Conservation (phyloP, 106 monocot genomes). For the Dendrobium chrysotoxum region DNA sequence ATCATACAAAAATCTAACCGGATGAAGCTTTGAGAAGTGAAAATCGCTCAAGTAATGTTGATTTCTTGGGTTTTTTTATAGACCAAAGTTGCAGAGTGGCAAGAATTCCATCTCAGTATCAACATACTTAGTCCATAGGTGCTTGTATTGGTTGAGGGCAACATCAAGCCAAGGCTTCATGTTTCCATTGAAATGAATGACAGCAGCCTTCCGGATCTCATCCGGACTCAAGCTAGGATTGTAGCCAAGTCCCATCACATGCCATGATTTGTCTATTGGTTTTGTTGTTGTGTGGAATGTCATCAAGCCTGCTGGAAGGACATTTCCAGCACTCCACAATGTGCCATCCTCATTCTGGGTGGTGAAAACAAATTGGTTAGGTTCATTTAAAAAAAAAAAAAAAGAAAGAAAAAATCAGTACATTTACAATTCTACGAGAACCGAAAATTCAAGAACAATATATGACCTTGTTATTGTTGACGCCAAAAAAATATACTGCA, state of each 20-base stretch:
- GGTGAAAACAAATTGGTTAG: not conserved
- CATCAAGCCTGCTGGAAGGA: constrained; percentile 59
- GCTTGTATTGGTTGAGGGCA: constrained; percentile 90
- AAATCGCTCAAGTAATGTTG: not conserved
- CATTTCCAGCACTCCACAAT: constrained; percentile 3
- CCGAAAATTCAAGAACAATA: no score
- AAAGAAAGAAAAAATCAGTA: no score
- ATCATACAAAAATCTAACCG: not conserved
- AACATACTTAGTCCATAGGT: constrained; percentile 88
- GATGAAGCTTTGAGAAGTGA: not conserved
- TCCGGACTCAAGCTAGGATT: constrained; percentile 76
- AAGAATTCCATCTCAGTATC: constrained; percentile 94
- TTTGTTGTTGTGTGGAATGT: constrained; percentile 78
- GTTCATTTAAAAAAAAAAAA: not conserved
- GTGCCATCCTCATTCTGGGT: constrained; percentile 8
- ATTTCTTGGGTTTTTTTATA: constrained; percentile 20
- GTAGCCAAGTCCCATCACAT: constrained; percentile 91
- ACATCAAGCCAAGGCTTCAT: constrained; percentile 99
- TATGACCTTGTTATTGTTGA: no score
- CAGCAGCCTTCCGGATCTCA: constrained; percentile 65
- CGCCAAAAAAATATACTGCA: no score
- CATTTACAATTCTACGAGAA: no score
- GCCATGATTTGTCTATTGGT: constrained; percentile 87
- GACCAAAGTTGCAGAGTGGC: constrained; percentile 87
- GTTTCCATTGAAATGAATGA: constrained; percentile 84